These are phyloP conservation scores for Candida sonorensis DNA, from an alignment of 805 yeast species.

Conservation along the genomic window DNA sequence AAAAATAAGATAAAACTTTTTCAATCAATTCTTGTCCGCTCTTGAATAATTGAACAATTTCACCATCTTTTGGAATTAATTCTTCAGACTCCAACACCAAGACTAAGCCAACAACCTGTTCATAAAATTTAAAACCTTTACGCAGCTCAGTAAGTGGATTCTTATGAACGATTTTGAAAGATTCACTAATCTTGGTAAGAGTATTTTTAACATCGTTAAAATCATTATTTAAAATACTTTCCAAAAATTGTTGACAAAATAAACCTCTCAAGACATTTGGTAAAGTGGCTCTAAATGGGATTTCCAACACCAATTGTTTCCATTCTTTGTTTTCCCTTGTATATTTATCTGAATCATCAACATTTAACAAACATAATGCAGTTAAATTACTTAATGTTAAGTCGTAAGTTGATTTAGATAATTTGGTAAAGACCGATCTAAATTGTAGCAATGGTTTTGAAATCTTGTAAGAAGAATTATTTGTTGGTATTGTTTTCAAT, in stretches of 20 bases:
- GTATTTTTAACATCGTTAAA: constrained; percentile 8
- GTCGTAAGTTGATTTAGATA: constrained; percentile 44
- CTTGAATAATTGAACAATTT: constrained; percentile 6
- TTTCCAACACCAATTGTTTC: constrained; percentile 44
- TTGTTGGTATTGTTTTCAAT: constrained; percentile 40
- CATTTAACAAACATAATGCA: constrained; percentile 42
- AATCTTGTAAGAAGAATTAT: constrained; percentile 61
- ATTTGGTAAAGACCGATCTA: constrained; percentile 53
- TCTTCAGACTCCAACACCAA: constrained; percentile 10
- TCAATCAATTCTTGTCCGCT: constrained; percentile 10
- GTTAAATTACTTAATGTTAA: constrained; percentile 46
- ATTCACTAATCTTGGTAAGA: constrained; percentile 9
- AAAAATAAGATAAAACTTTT: constrained; percentile 3
- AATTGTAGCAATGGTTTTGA: constrained; percentile 61
- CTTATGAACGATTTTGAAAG: constrained; percentile 13
- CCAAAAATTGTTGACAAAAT: constrained; percentile 47
- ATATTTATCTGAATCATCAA: constrained; percentile 48
- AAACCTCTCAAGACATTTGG: constrained; percentile 63
- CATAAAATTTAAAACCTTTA: constrained; percentile 18
- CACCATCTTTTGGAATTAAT: constrained; percentile 10
- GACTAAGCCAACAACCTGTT: constrained; percentile 18
- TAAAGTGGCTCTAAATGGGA: constrained; percentile 54
- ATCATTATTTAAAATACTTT: constrained; percentile 12
- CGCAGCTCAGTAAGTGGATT: constrained; percentile 16
- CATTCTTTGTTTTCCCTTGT: constrained; percentile 42